A percentile compares a stretch with the other conserved stretches of the same genome.
phyloP scores from a whole-genome alignment of 495 filamentous ascomycete species.

The Penicillium ochrochloron region DNA sequence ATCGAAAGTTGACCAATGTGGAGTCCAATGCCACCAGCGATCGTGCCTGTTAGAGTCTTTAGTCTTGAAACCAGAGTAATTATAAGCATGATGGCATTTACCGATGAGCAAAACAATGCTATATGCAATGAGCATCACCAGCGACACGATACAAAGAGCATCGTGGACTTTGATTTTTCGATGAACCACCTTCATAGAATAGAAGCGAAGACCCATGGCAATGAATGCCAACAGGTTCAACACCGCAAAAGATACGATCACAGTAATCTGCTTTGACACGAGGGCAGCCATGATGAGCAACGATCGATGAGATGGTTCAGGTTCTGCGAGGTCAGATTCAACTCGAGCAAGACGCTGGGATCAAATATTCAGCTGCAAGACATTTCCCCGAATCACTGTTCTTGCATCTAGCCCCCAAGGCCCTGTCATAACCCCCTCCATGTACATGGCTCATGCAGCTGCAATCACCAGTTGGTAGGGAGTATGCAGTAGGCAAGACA shows the following conservation, averaged over 20 bases:
- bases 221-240: constrained; percentile 3
- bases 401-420: background rate
- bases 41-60: background rate
- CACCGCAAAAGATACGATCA: background rate
- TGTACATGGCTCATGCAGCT: background rate
- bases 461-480: background rate
- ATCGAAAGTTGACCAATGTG: background rate
- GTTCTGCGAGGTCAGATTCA: background rate
- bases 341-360: background rate
- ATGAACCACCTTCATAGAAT: background rate
- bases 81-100: background rate
- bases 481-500: background rate
- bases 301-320: background rate
- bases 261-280: constrained; percentile 3
- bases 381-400: background rate
- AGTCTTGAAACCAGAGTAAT: background rate
- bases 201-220: constrained; percentile 5
- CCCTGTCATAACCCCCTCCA: background rate
- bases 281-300: constrained; percentile 4
- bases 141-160: constrained; percentile 1
- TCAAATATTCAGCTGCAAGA: constrained; percentile 2
- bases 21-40: background rate
- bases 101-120: background rate
- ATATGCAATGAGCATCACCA: constrained; percentile 6
- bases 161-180: background rate